Conservation (phyloP, 176 grass and related monocot genomes). For the Musa itinerans region DNA sequence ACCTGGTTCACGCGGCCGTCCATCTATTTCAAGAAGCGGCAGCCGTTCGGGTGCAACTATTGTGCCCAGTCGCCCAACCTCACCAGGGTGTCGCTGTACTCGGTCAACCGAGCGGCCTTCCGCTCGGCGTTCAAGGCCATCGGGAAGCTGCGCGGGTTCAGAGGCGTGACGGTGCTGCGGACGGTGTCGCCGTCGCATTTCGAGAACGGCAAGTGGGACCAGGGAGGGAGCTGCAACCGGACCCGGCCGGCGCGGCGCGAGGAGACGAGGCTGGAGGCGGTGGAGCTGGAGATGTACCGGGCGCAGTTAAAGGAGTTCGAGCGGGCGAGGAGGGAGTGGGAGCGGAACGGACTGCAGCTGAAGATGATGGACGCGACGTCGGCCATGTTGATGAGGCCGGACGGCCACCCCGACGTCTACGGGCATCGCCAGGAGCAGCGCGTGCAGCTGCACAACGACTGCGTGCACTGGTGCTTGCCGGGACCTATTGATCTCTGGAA, state of each 20-base stretch:
- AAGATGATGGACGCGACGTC: slow-evolving; percentile 50
- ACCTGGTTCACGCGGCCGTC: slow-evolving; percentile 58
- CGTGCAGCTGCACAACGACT: slow-evolving; percentile 38
- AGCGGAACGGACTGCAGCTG: slow-evolving; percentile 16
- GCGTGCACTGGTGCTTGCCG: slow-evolving; percentile 70
- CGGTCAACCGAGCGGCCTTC: slow-evolving; percentile 32
- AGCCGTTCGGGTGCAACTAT: slow-evolving; percentile 27
- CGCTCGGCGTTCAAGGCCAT: slow-evolving; percentile 29
- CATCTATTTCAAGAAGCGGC: slow-evolving; percentile 25
- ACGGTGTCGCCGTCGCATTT: slow-evolving; percentile 57
- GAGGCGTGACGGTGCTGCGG: slow-evolving; percentile 32
- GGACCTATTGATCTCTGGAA: slow-evolving; percentile 56
- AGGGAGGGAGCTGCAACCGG: slow-evolving; percentile 48
- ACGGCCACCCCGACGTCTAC: slow-evolving; percentile 19
- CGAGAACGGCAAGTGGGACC: slow-evolving; percentile 56
- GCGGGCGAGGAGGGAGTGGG: slow-evolving; percentile 26
- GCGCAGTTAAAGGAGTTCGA: slow-evolving; percentile 33
- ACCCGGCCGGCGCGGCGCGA: slow-evolving; percentile 26
- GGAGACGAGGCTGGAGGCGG: slow-evolving; percentile 30
- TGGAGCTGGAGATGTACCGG: slow-evolving; percentile 27
- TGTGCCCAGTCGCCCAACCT: slow-evolving; percentile 23
- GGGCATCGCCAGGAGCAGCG: slow-evolving; percentile 34
- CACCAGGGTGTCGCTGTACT: slow-evolving; percentile 13
- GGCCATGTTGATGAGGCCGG: slow-evolving; percentile 39
- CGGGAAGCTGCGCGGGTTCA: slow-evolving; percentile 5